phyloP scores from a whole-genome alignment of 2,329 filamentous ascomycete genomes.

The Dryadomyces quercivorus region DNA sequence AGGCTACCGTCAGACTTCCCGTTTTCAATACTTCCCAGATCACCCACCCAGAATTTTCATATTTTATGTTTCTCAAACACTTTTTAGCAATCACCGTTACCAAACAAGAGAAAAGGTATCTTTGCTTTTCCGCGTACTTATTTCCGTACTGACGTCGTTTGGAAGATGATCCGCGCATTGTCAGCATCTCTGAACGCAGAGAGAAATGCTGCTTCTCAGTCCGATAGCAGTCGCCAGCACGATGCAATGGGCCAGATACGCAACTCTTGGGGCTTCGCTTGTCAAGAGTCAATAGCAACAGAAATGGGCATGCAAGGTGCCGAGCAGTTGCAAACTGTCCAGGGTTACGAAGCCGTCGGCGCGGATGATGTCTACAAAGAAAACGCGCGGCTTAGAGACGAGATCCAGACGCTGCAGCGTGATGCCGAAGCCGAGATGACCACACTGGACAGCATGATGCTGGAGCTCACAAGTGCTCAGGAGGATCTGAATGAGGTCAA shows the following conservation, averaged over 20 bases:
- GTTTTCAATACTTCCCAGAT: background rate
- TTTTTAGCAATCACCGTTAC: too few relatives aligned
- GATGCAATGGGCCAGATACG: too few relatives aligned
- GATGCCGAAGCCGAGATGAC: constrained; percentile 1
- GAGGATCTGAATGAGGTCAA: background rate
- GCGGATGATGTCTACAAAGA: background rate
- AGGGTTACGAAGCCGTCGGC: background rate
- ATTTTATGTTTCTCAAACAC: too few relatives aligned
- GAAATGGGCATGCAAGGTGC: background rate
- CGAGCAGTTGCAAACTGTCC: background rate
- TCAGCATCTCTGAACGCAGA: too few relatives aligned
- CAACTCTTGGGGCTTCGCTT: background rate
- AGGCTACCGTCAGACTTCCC: background rate
- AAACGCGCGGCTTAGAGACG: background rate
- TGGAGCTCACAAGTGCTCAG: background rate
- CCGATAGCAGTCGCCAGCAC: background rate
- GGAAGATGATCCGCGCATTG: background rate
- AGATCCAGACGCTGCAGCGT: background rate
- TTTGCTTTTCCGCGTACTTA: background rate
- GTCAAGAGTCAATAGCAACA: too few relatives aligned
- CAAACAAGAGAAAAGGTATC: too few relatives aligned
- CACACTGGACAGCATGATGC: constrained; percentile 1
- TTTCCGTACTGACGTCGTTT: background rate
- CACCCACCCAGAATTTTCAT: too few relatives aligned
- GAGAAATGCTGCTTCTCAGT: too few relatives aligned